phyloP scores from a whole-genome alignment of 495 filamentous ascomycete genomes.

The Emericellopsis terricola region DNA sequence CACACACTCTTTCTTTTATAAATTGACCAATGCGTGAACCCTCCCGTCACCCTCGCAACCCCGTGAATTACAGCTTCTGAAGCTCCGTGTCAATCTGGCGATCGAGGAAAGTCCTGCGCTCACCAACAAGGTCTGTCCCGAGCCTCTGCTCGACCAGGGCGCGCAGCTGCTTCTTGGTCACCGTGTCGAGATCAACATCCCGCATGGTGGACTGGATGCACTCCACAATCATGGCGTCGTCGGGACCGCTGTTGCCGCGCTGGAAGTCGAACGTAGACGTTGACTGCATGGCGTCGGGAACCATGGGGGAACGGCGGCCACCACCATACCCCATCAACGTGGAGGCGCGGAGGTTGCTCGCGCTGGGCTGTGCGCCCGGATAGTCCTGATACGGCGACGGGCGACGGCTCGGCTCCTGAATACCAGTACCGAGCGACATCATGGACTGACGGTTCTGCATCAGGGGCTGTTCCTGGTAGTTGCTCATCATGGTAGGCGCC shows the following conservation, averaged over 20 bases:
- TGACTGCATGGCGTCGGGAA: conserved; percentile 29
- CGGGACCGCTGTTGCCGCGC: conserved; percentile 41
- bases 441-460: conserved; percentile 28
- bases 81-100: conserved; percentile 83
- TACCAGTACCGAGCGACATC: conserved; percentile 24
- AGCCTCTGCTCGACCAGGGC: conserved; percentile 83
- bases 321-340: conserved; percentile 20
- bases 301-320: conserved; percentile 19
- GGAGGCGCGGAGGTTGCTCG: conserved; percentile 20
- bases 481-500: conserved; percentile 15
- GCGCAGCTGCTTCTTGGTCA: conserved; percentile 95
- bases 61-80: conserved; percentile 86
- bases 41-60: too few relatives aligned
- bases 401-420: conserved; percentile 11
- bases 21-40: too few relatives aligned
- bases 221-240: conserved; percentile 60
- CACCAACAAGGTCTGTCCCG: conserved; percentile 69
- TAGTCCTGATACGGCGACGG: conserved; percentile 33
- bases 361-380: conserved; percentile 13
- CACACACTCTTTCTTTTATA: too few relatives aligned
- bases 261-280: conserved; percentile 66
- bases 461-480: conserved; percentile 18
- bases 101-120: conserved; percentile 72
- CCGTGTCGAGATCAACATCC: conserved; percentile 87
- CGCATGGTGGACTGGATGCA: conserved; percentile 62